These are phyloP conservation scores for Fistulina hepatica DNA, from an alignment of 1,284 basidiomycete genomes.

Conservation along the genomic window DNA sequence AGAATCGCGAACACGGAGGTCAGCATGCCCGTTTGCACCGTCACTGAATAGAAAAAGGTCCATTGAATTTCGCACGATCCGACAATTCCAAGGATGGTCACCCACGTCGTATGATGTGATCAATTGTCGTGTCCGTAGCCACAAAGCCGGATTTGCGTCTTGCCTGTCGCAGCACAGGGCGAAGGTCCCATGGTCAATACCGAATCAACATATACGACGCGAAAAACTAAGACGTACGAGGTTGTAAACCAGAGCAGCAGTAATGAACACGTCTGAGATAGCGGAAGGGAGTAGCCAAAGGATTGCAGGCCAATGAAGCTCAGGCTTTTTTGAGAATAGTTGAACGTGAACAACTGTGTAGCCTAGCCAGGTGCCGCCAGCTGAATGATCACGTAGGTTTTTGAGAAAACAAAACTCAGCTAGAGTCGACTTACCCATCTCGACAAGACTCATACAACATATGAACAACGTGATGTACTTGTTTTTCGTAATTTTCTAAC, in stretches of 20 bases:
- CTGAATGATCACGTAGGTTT: slow-evolving; percentile 17
- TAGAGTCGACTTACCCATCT: slow-evolving; percentile 24
- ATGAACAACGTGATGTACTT: slow-evolving; percentile 28
- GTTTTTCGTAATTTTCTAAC: slow-evolving; percentile 27
- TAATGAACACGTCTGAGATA: slow-evolving; percentile 36
- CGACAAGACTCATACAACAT: slow-evolving; percentile 26
- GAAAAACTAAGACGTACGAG: slow-evolving; percentile 24
- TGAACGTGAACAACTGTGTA: slow-evolving; percentile 24
- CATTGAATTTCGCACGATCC: neutral
- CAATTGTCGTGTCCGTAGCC: slow-evolving; percentile 33
- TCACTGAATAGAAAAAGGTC: slow-evolving; percentile 24
- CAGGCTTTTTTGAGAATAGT: slow-evolving; percentile 30
- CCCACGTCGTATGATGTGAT: slow-evolving; percentile 34
- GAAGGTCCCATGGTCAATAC: too few species aligned
- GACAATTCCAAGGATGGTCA: neutral
- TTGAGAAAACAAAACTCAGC: neutral
- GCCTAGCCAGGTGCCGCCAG: slow-evolving; percentile 36
- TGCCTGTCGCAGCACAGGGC: too few species aligned
- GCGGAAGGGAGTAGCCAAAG: slow-evolving; percentile 38
- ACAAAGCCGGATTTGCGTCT: slow-evolving; percentile 34
- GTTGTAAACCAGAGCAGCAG: slow-evolving; percentile 30
- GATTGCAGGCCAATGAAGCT: slow-evolving; percentile 32
- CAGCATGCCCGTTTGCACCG: slow-evolving; percentile 37
- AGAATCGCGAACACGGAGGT: slow-evolving; percentile 32
- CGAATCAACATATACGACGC: neutral